Conservation (phyloP, 495 filamentous ascomycete species). For the Friedmanniomyces endolithicus region DNA sequence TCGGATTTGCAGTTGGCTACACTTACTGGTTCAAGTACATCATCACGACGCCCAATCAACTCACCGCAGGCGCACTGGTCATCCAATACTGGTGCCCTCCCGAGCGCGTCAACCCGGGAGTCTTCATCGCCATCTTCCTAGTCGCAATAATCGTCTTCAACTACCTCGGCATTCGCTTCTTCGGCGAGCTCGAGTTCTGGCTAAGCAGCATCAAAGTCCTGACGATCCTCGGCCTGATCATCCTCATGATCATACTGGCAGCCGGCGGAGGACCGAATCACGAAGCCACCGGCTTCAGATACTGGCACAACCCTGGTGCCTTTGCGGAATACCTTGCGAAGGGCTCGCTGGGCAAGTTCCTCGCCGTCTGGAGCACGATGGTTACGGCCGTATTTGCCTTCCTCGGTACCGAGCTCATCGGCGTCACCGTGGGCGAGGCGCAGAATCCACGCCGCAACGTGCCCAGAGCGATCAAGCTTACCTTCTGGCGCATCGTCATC, state of each 20-base stretch:
- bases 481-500: constrained; percentile 75
- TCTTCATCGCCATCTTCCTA: constrained; percentile 36
- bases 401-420: constrained; percentile 51
- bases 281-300: constrained; percentile 52
- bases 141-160: constrained; percentile 35
- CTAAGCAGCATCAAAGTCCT: constrained; percentile 36
- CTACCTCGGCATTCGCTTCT: constrained; percentile 44
- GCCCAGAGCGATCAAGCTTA: constrained; percentile 62
- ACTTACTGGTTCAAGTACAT: constrained; percentile 30
- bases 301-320: constrained; percentile 62
- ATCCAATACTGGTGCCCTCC: constrained; percentile 36
- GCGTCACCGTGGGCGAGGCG: constrained; percentile 67
- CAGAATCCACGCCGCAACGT: constrained; percentile 64
- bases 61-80: constrained; percentile 15
- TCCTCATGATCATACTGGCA: constrained; percentile 55
- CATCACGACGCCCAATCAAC: constrained; percentile 24
- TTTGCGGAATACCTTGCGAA: constrained; percentile 39
- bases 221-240: constrained; percentile 27
- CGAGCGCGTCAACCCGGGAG: constrained; percentile 41
- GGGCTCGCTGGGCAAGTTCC: constrained; percentile 22
- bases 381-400: constrained; percentile 35
- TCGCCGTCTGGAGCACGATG: constrained; percentile 32
- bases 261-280: constrained; percentile 51
- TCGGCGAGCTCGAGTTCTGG: constrained; percentile 37
- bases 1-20: constrained; percentile 51